Base-by-base conservation (phyloP, 352 stramenopile genomes). In the Paralagenidium karlingii region DNA sequence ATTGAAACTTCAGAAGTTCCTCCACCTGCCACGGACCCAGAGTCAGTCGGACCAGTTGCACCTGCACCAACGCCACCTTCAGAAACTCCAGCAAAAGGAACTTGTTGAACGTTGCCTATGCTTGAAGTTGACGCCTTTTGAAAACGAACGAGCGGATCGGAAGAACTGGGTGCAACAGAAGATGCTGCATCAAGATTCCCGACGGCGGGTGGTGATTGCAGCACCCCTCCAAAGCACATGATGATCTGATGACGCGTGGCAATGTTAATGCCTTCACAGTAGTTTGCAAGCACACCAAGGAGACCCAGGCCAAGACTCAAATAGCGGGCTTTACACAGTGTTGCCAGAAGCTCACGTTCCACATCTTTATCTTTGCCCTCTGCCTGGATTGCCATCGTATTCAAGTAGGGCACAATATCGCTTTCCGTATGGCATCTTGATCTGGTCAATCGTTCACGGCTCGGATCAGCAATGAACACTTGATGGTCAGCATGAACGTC, bases 271-370 rank as follows among this genome's bases (percentile, higher is more conserved):
- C 81, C 53, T 10, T 43, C 34, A 16, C 71, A 56, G 29, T 86
- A 87, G 43, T 66, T 81, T 22, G 70, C 56, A 25, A 92, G 49
- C 16, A 87, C 49, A 15, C 79, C 63, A 5, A 92, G 27, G 8
- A 88, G 42, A 32, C 89, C 61, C 13, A 87, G 51, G 8, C 76
- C 78, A 53, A 86, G 79, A 3, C 45, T 50, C n/a, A 82, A 61
- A 41, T 87, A 92, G 13, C 50, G 60, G 11, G 58, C 82, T 52
- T 82, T 83, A 30, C 63, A 74, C 8, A 88, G 33, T 34, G 80
- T 22, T 7, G 50, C 43, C 15, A 54, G 43, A 13, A 47, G 57
- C 7, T 73, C 60, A 3, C 47, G 57, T n/a, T n/a, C n/a, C n/a
- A n/a, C 63, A 12, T 30, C 38, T 68, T 3, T 50, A 45, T 38